Percentiles rank a stretch among this genome's conserved stretches.
Conservation (phyloP, 768 basidiomycete species). For the Pleurotus cornucopiae region DNA sequence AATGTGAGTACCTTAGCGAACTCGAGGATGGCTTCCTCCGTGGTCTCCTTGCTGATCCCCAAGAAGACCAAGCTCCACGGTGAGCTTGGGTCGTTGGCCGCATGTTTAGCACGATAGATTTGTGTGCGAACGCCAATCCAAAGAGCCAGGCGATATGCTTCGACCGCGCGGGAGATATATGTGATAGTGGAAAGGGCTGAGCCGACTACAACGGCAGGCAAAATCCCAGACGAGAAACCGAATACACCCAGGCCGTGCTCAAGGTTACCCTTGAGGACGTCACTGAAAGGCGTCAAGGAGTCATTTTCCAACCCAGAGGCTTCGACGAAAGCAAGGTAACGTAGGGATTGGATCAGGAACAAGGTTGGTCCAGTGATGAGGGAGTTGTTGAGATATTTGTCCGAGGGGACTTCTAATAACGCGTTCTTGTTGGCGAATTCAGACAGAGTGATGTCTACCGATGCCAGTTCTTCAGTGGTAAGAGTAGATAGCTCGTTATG, state of each 20-base stretch:
- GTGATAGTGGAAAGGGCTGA: slow-evolving; percentile 25
- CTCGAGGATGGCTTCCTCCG: slow-evolving; percentile 15
- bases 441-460: slow-evolving; percentile 31
- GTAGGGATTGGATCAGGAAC: slow-evolving; percentile 47
- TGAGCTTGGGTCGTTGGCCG: slow-evolving; percentile 15
- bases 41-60: slow-evolving; percentile 18
- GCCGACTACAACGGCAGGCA: slow-evolving; percentile 39
- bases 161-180: slow-evolving; percentile 30
- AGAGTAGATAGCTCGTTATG: slow-evolving; percentile 43
- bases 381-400: slow-evolving; percentile 38
- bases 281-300: slow-evolving; percentile 19
- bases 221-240: slow-evolving; percentile 43
- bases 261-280: slow-evolving; percentile 28
- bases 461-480: slow-evolving; percentile 28
- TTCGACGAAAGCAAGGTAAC: slow-evolving; percentile 44
- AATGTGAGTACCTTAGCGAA: slow-evolving; percentile 10
- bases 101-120: slow-evolving; percentile 20
- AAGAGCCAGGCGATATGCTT: slow-evolving; percentile 36
- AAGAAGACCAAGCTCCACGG: slow-evolving; percentile 46
- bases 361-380: slow-evolving; percentile 44
- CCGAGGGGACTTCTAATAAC: slow-evolving; percentile 32
- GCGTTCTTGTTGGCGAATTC: slow-evolving; percentile 39
- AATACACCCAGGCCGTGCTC: slow-evolving; percentile 31
- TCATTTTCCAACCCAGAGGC: slow-evolving; percentile 2
- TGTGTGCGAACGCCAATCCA: slow-evolving; percentile 40